phyloP scores from a whole-genome alignment of 2,329 filamentous ascomycete species.

The Cadophora gregata region DNA sequence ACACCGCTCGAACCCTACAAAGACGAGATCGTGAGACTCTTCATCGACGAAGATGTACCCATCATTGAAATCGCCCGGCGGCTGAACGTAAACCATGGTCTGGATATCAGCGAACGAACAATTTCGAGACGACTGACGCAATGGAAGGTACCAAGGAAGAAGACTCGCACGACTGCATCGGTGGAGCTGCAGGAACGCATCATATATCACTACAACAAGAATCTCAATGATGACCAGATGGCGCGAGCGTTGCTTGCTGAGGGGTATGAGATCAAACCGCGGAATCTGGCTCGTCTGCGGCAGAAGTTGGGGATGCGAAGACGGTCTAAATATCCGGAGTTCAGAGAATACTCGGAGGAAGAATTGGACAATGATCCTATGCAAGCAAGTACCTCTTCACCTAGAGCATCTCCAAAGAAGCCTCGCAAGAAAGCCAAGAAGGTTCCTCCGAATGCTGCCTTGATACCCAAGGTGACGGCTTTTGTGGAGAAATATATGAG shows the following conservation, averaged over 20 bases:
- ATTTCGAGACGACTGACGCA: constrained; percentile 39
- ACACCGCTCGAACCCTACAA: constrained; percentile 40
- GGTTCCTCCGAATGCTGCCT: constrained; percentile 34
- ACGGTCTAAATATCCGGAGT: constrained; percentile 41
- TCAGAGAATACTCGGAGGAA: constrained; percentile 38
- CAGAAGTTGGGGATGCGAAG: constrained; percentile 42
- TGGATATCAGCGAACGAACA: constrained; percentile 41
- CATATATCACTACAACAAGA: constrained; percentile 41
- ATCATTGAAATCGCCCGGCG: constrained; percentile 40
- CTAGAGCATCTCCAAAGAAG: constrained; percentile 26
- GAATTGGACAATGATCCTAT: constrained; percentile 29
- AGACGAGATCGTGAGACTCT: constrained; percentile 40
- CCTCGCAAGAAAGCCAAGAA: constrained; percentile 32
- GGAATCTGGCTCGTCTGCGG: constrained; percentile 39
- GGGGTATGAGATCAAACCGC: constrained; percentile 39
- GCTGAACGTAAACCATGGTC: constrained; percentile 39
- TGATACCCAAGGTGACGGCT: constrained; percentile 58
- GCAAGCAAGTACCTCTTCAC: constrained; percentile 15
- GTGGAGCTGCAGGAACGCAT: constrained; percentile 39
- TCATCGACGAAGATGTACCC: constrained; percentile 35
- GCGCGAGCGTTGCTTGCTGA: constrained; percentile 35
- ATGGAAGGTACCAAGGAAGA: constrained; percentile 42
- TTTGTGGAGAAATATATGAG: constrained; percentile 77
- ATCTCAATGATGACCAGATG: constrained; percentile 43
- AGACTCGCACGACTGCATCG: constrained; percentile 33